Conservation (phyloP, 148 eudicot genomes). For the Rhododendron ferrugineum region DNA sequence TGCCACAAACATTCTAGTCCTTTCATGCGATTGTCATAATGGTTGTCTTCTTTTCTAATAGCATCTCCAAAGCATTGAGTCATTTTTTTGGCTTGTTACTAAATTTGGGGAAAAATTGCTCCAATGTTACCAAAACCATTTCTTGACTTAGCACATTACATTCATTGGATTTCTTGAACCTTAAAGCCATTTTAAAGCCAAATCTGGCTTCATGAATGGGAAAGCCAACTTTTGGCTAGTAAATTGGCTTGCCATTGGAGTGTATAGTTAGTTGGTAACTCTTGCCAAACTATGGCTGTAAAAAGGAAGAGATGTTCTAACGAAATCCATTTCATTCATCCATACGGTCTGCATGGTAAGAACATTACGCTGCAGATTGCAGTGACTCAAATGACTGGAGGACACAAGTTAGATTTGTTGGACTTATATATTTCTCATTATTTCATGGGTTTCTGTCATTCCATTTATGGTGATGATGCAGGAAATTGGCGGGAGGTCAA, state of each 20-base stretch:
- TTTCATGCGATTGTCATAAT: neutral
- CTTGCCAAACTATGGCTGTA: neutral
- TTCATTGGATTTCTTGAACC: neutral
- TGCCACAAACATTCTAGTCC: neutral
- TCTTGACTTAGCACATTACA: neutral
- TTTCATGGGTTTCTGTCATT: neutral
- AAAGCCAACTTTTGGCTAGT: neutral
- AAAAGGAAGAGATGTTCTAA: neutral
- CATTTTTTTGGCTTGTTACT: neutral
- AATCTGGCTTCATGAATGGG: neutral
- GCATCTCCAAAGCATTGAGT: neutral
- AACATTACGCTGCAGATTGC: neutral
- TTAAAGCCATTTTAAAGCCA: neutral
- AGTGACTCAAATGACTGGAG: neutral
- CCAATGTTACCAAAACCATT: neutral
- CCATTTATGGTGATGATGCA: slow-evolving; percentile 18
- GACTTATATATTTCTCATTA: neutral
- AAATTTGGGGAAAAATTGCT: neutral
- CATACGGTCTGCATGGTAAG: neutral
- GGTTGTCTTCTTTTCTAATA: neutral
- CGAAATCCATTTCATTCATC: neutral
- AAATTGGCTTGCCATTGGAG: neutral
- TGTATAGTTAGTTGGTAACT: neutral
- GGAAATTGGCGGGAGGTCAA: slow-evolving; percentile 43
- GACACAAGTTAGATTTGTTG: neutral